Percentiles rank a stretch among this genome's conserved stretches.
Conservation (phyloP, 129 eudicot species). For the Calendula officinalis region DNA sequence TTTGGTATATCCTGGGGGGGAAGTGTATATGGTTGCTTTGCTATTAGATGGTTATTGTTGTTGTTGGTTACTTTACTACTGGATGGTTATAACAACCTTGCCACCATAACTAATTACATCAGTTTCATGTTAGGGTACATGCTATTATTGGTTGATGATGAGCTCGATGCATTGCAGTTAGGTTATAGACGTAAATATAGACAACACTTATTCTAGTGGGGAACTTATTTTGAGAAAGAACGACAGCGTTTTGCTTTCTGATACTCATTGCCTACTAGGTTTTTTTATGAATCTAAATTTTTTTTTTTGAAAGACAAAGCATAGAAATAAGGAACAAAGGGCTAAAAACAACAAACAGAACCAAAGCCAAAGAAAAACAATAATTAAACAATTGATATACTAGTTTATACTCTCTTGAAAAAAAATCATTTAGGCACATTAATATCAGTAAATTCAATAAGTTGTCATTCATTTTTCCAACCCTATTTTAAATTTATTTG, state of each 20-base stretch:
- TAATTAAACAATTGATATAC: too few species aligned
- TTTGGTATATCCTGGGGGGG: background rate
- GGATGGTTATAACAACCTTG: constrained; percentile 4
- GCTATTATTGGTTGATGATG: constrained; percentile 8
- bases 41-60: background rate
- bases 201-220: background rate
- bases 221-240: background rate
- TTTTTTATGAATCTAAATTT: too few species aligned
- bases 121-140: constrained; percentile 7
- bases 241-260: background rate
- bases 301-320: background rate
- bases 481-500: too few species aligned
- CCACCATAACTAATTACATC: constrained; percentile 1
- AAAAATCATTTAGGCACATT: too few species aligned
- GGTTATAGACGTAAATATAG: background rate
- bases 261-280: too few species aligned
- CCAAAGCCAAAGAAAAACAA: too few species aligned
- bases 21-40: constrained; percentile 6
- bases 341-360: too few species aligned
- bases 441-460: too few species aligned
- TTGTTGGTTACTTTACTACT: background rate
- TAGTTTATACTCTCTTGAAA: too few species aligned
- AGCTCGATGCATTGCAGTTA: background rate
- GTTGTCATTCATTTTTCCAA: too few species aligned
- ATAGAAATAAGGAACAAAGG: too few species aligned